A percentile compares a stretch with the other conserved stretches of the same genome.
These are phyloP conservation scores for Candida krabiensis DNA, from an alignment of 805 yeast species.

Conservation along the genomic window DNA sequence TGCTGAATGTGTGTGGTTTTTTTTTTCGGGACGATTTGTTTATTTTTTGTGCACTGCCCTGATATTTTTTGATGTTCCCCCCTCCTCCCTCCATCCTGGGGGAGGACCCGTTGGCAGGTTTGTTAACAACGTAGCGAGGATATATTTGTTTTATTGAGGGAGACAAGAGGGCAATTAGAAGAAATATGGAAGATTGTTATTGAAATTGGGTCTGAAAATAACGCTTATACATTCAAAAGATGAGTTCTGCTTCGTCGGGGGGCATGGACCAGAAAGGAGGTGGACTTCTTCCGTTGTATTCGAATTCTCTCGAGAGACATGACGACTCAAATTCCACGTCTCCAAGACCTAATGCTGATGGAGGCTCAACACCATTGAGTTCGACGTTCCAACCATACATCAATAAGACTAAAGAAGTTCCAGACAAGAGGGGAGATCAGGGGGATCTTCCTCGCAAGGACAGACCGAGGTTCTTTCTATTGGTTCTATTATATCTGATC, in stretches of 20 bases:
- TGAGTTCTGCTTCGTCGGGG: conserved; percentile 2
- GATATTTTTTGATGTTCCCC: too few relatives aligned
- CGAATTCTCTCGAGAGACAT: conserved; percentile 21
- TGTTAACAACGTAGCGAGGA: too few relatives aligned
- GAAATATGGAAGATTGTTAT: too few relatives aligned
- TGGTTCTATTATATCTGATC: conserved; percentile 73
- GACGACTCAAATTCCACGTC: conserved; percentile 23
- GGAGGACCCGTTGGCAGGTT: too few relatives aligned
- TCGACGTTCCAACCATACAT: conserved; percentile 1
- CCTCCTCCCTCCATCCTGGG: too few relatives aligned
- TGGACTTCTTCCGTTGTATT: conserved; percentile 13
- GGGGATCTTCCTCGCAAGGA: conserved; percentile 42
- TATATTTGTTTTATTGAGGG: too few relatives aligned
- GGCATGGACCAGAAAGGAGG: conserved; percentile 1
- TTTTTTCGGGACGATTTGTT: too few relatives aligned
- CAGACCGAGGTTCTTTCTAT: conserved; percentile 69
- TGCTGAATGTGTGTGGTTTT: too few relatives aligned
- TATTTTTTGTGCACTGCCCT: too few relatives aligned
- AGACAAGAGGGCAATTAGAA: too few relatives aligned
- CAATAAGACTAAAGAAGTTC: background rate
- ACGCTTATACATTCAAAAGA: too few relatives aligned
- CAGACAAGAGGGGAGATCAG: background rate
- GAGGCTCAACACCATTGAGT: background rate
- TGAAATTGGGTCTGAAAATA: too few relatives aligned
- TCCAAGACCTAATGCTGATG: conserved; percentile 14